Conservation (phyloP, 306 rosid genomes). For the Carpinus fangiana region DNA sequence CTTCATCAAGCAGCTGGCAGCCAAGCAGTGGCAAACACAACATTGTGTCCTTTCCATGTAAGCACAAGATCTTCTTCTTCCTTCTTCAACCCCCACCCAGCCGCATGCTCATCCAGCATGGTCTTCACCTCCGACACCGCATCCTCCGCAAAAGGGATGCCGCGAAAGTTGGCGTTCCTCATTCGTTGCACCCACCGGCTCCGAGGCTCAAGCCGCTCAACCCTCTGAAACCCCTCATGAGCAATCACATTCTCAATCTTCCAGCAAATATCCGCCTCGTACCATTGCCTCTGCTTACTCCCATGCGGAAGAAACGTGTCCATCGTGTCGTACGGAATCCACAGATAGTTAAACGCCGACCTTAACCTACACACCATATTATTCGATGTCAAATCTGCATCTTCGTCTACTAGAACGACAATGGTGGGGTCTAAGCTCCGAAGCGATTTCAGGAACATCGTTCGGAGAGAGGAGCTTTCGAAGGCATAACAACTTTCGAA, state of each 20-base stretch:
- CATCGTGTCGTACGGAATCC: slow-evolving; percentile 91
- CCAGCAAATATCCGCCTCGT: slow-evolving; percentile 82
- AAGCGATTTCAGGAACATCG: slow-evolving; percentile 63
- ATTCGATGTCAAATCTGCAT: slow-evolving; percentile 73
- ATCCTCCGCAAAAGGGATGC: slow-evolving; percentile 61
- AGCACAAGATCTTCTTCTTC: slow-evolving; percentile 78
- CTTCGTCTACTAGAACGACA: slow-evolving; percentile 76
- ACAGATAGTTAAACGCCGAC: slow-evolving; percentile 81
- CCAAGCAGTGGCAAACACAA: slow-evolving; percentile 88
- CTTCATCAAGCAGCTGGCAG: slow-evolving; percentile 34
- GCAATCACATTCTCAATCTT: slow-evolving; percentile 89
- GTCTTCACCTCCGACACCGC: slow-evolving; percentile 65
- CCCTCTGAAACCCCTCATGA: slow-evolving; percentile 71
- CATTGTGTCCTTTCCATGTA: slow-evolving; percentile 98
- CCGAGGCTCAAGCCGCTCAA: slow-evolving; percentile 64
- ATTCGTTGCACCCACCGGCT: slow-evolving; percentile 73
- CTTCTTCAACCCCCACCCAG: slow-evolving; percentile 95
- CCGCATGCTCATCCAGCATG: slow-evolving; percentile 94
- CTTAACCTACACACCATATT: slow-evolving; percentile 60
- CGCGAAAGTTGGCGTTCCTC: slow-evolving; percentile 58
- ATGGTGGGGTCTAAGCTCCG: slow-evolving; percentile 68
- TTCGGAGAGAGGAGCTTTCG: slow-evolving; percentile 36
- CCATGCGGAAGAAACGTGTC: slow-evolving; percentile 74
- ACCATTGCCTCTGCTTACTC: slow-evolving; percentile 86
- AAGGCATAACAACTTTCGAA: slow-evolving; percentile 27